phyloP scores from a whole-genome alignment of 306 rosid genomes.

The Sesbania bispinosa region DNA sequence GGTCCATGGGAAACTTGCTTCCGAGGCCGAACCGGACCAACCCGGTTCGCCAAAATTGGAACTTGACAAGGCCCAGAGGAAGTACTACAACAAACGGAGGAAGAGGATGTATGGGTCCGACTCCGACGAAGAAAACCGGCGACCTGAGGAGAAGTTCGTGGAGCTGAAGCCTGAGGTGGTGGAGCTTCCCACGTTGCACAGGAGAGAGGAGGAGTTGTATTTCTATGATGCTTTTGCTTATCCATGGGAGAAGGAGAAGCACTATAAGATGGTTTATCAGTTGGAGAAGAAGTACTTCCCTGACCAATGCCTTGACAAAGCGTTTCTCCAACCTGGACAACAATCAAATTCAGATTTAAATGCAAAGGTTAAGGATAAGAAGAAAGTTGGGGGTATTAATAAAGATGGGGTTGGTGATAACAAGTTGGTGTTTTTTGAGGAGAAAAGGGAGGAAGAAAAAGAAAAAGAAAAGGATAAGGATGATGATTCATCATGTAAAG shows the following conservation, averaged over 20 bases:
- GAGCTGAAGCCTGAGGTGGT: slow-evolving; percentile 84
- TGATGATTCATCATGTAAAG: slow-evolving; percentile 5
- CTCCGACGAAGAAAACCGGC: slow-evolving; percentile 51
- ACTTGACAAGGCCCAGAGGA: slow-evolving; percentile 76
- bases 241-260: slow-evolving; percentile 96
- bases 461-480: slow-evolving; percentile 9
- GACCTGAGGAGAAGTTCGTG: slow-evolving; percentile 49
- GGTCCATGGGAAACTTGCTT: slow-evolving; percentile 56
- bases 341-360: slow-evolving; percentile 27
- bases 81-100: slow-evolving; percentile 70
- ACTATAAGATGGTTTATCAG: slow-evolving; percentile 89
- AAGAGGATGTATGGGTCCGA: slow-evolving; percentile 90
- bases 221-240: slow-evolving; percentile 70
- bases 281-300: slow-evolving; percentile 91
- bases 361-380: slow-evolving; percentile 19
- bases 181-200: slow-evolving; percentile 62
- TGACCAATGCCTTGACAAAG: slow-evolving; percentile 76
- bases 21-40: slow-evolving; percentile 24
- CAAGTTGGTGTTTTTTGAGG: slow-evolving; percentile 67
- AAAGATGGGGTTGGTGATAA: slow-evolving; percentile 32
- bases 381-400: not conserved
- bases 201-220: slow-evolving; percentile 79
- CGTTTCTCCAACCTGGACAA: slow-evolving; percentile 80
- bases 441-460: slow-evolving; percentile 22
- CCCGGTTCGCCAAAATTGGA: slow-evolving; percentile 30